Percentiles rank a stretch among this genome's conserved stretches.
Conservation (phyloP, 2,329 filamentous ascomycete species). For the Fusarium sp. region DNA sequence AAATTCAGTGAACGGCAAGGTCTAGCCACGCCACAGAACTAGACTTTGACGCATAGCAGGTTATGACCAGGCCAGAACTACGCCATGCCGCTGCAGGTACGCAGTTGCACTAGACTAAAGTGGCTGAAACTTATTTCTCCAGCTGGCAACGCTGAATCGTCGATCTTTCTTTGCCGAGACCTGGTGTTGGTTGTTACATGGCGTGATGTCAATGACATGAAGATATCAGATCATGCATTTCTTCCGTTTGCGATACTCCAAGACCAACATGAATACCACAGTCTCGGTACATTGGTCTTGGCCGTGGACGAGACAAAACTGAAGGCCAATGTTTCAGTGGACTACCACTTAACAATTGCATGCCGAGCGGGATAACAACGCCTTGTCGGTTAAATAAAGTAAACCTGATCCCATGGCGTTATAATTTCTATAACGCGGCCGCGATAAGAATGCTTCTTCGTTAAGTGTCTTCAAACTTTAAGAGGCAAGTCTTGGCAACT, state of each 20-base stretch:
- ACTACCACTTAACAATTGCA: background rate
- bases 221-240: background rate
- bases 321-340: background rate
- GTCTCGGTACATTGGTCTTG: no score
- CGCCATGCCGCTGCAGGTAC: background rate
- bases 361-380: background rate
- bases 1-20: no score
- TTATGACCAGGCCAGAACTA: background rate
- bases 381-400: background rate
- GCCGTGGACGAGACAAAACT: background rate
- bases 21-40: background rate
- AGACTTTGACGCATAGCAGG: background rate
- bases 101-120: background rate
- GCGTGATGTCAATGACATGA: background rate
- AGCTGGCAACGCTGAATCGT: background rate
- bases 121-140: background rate
- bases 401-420: background rate
- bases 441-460: background rate
- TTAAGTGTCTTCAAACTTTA: background rate
- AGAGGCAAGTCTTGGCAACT: background rate
- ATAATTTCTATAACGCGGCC: background rate
- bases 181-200: background rate
- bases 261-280: background rate
- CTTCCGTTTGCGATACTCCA: background rate
- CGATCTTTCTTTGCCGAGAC: background rate